Evolutionary conservation across 768 basidiomycete genomes (phyloP).

Genomic region (Albatrellus ellisii): DNA sequence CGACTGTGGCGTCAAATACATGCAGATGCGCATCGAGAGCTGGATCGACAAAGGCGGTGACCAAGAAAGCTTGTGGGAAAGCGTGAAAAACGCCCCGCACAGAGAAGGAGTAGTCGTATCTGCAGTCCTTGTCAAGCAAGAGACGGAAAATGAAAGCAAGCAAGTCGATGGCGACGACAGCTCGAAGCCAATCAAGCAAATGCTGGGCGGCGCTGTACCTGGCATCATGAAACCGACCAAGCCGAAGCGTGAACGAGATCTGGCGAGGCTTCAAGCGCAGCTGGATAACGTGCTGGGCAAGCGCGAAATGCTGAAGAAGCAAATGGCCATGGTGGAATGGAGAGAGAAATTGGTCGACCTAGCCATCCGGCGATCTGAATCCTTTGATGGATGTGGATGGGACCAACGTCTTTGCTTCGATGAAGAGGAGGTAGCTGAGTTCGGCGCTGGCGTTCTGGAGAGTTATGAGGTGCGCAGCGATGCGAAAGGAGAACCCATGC

Average conservation of each 20-base stretch:
- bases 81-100: conserved; percentile 54
- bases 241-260: conserved; percentile 42
- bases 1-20: conserved; percentile 69
- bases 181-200: neutral
- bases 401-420: conserved; percentile 76
- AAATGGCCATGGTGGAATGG: conserved; percentile 59
- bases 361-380: conserved; percentile 52
- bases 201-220: too few relatives aligned
- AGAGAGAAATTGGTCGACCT: conserved; percentile 55
- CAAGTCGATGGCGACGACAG: conserved; percentile 9
- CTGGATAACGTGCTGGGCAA: conserved; percentile 46
- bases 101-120: conserved; percentile 56
- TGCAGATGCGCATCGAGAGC: conserved; percentile 47
- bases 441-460: conserved; percentile 52
- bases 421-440: conserved; percentile 68
- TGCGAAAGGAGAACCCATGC: conserved; percentile 29
- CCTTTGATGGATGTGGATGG: conserved; percentile 73
- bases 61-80: conserved; percentile 57
- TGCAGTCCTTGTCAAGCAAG: conserved; percentile 9
- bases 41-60: conserved; percentile 54
- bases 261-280: conserved; percentile 35
- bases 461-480: conserved; percentile 40
- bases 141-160: conserved; percentile 3
- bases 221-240: conserved; percentile 24
- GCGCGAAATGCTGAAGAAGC: conserved; percentile 52